Conservation (phyloP, 202 grass and related monocot species). For the Cymbopogon flexuosus region DNA sequence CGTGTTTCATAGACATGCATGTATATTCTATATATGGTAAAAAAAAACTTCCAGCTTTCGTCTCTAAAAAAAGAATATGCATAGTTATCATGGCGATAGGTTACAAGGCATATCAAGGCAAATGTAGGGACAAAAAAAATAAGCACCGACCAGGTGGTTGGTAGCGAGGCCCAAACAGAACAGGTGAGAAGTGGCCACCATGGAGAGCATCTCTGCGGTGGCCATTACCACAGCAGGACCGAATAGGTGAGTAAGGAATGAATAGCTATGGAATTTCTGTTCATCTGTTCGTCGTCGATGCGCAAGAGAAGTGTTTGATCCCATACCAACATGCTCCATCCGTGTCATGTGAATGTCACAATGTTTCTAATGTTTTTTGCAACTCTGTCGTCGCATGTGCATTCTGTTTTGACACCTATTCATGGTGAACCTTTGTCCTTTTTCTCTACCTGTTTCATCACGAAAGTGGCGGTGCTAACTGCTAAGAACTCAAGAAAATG, state of each 20-base stretch:
- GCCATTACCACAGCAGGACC: background rate
- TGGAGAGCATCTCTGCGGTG: background rate
- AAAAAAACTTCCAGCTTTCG: background rate
- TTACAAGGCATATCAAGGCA: background rate
- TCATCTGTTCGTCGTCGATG: background rate
- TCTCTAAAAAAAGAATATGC: background rate
- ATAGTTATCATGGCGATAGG: background rate
- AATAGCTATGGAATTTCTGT: background rate
- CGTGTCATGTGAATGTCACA: background rate
- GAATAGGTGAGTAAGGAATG: background rate
- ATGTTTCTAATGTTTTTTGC: background rate
- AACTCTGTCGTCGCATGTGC: background rate
- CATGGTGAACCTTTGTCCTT: background rate
- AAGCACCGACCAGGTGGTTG: background rate
- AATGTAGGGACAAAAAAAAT: slow-evolving; percentile 8
- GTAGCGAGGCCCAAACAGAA: background rate
- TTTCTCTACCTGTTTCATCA: background rate
- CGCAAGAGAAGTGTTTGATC: background rate
- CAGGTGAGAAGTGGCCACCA: slow-evolving; percentile 1
- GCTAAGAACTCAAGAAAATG: slow-evolving; percentile 29
- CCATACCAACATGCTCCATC: background rate
- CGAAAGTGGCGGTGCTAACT: background rate
- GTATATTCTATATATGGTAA: background rate
- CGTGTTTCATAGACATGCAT: background rate
- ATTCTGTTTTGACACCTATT: background rate